Evolutionary conservation across 2,329 filamentous ascomycete genomes (phyloP), one percentile per base, ranked within the genome.

Genomic region (Penicillium sp.): DNA sequence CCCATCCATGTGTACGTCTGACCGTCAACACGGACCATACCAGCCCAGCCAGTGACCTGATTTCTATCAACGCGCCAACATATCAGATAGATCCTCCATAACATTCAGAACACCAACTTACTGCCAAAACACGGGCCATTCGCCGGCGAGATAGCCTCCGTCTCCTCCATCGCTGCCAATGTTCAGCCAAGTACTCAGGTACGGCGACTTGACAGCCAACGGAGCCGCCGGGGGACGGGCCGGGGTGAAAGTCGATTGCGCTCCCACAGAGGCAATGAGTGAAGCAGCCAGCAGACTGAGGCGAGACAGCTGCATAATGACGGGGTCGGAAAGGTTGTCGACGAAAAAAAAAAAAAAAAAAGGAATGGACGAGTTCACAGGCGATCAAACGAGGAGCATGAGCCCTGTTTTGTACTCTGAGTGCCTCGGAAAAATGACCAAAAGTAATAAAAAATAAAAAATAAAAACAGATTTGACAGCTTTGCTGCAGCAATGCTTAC

Each of bases 201-300:
- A 93, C 0, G 89, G 89, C 9, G 85, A 87, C 56, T 83, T 85
- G 42, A 92, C 88, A 41, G 87, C 87, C 31, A 93, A 71, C 12
- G 89, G 88, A 26, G 88, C 77, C 1, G 87, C 80, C 15, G 87
- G 87, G 39, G 86, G 86, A 6, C 85, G 79, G 33, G 82, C 80
- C 31, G 86, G 86, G 33, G 73, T 77, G 65, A 88, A 89, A 1
- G 77, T 82, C 9, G 85, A 87, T 18, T 49, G 45, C 6, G 69
- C 69, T 43, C 49, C 54, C 29, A 61, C 53, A 10, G 59, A 54
- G 21, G 60, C 55, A 42, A 61, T 60, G 15, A 69, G 47, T 23
- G 61, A 63, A 45, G 61, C 47, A 10, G 65, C 52, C 44, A 68
- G 51, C 8, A 67, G 47, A 49, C 56, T 49, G 36, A 72, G 52